phyloP scores from a whole-genome alignment of 2,329 filamentous ascomycete genomes.

The Bipolaris oryzae region DNA sequence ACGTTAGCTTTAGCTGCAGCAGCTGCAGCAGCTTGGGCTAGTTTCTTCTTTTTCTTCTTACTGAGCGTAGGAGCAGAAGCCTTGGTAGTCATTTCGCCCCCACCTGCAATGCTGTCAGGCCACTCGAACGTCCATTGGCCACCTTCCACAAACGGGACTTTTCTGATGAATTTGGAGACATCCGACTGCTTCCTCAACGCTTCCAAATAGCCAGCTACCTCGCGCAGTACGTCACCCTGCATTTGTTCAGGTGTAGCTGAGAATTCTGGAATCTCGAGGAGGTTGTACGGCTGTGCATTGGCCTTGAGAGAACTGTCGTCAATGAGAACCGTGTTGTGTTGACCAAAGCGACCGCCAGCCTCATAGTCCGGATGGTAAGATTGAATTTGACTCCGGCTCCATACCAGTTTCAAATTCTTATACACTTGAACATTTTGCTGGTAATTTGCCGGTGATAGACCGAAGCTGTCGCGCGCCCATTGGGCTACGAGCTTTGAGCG shows the following conservation, averaged over 20 bases:
- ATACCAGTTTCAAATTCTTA: constrained; percentile 79
- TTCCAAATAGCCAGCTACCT: constrained; percentile 61
- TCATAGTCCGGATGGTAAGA: constrained; percentile 49
- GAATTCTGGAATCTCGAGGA: constrained; percentile 82
- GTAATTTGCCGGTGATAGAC: constrained; percentile 69
- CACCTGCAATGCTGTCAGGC: constrained; percentile 20
- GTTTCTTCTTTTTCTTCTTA: constrained; percentile 21
- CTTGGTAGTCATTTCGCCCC: constrained; percentile 21
- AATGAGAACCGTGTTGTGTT: constrained; percentile 85
- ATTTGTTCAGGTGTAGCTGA: constrained; percentile 52
- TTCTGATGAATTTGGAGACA: constrained; percentile 66
- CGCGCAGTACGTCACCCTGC: constrained; percentile 53
- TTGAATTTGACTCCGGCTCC: constrained; percentile 60
- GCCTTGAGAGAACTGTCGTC: constrained; percentile 87
- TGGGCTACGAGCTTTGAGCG: constrained; percentile 65
- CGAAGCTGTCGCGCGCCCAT: constrained; percentile 81
- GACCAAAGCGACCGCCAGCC: constrained; percentile 65
- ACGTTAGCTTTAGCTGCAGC: constrained; percentile 5
- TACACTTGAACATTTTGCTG: constrained; percentile 79
- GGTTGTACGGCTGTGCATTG: constrained; percentile 79
- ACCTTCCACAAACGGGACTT: constrained; percentile 35
- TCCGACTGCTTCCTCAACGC: constrained; percentile 59
- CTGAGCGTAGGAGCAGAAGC: constrained; percentile 10
- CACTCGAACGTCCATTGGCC: constrained; percentile 39
- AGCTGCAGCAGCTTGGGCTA: constrained; percentile 3